Evolutionary conservation across 768 basidiomycete genomes (phyloP).

Genomic region (Podaxis pistillaris): DNA sequence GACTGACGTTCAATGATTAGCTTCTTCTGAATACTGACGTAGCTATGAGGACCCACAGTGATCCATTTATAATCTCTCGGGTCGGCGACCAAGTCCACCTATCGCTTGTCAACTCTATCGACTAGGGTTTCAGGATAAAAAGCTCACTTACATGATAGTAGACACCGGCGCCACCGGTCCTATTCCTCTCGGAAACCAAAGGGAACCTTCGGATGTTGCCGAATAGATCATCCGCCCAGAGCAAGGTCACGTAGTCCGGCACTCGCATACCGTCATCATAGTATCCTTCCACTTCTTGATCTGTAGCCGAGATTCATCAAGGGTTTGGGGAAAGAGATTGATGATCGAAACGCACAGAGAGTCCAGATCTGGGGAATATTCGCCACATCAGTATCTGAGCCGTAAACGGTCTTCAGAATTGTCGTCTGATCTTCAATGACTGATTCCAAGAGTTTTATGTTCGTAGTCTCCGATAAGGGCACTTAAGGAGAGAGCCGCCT

Average conservation of each 20-base stretch:
- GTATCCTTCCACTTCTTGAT: slow-evolving; percentile 63
- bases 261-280: slow-evolving; percentile 62
- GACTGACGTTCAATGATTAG: slow-evolving; percentile 29
- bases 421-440: slow-evolving; percentile 59
- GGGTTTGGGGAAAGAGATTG: background rate
- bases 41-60: slow-evolving; percentile 33
- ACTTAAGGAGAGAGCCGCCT: slow-evolving; percentile 28
- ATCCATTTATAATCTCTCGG: slow-evolving; percentile 74
- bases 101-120: background rate
- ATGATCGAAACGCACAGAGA: slow-evolving; percentile 37
- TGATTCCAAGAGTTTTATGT: slow-evolving; percentile 48
- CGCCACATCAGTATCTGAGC: slow-evolving; percentile 36
- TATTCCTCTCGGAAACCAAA: slow-evolving; percentile 48
- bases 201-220: slow-evolving; percentile 68
- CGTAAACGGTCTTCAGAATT: slow-evolving; percentile 52
- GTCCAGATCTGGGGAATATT: slow-evolving; percentile 65
- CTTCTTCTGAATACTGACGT: background rate
- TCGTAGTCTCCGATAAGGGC: slow-evolving; percentile 45
- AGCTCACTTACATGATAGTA: slow-evolving; percentile 55
- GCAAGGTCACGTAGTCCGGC: slow-evolving; percentile 57
- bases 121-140: background rate
- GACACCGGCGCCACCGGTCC: slow-evolving; percentile 65
- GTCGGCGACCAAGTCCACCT: slow-evolving; percentile 56
- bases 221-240: slow-evolving; percentile 77
- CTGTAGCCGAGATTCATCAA: slow-evolving; percentile 20